Percentiles rank a stretch among this genome's conserved stretches.
phyloP scores from a whole-genome alignment of 306 rosid species.

The Argentina anserina region DNA sequence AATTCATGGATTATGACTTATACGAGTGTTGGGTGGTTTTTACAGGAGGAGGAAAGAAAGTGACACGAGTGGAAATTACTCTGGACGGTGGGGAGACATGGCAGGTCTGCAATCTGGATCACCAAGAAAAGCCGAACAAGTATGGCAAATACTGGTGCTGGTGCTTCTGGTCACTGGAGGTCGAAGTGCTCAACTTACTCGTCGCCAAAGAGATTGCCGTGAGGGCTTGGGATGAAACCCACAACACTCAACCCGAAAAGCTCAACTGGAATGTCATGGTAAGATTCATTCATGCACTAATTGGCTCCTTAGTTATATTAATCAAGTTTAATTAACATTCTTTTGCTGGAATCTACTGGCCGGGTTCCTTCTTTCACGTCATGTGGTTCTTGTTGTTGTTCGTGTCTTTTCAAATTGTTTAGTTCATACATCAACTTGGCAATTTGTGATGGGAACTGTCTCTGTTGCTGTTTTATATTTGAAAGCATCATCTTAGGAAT shows the following conservation, averaged over 20 bases:
- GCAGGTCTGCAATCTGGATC: conserved; percentile 56
- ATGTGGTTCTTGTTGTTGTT: background rate
- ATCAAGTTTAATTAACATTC: background rate
- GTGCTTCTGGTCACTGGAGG: conserved; percentile 89
- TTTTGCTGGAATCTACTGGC: background rate
- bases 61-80: conserved; percentile 85
- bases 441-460: background rate
- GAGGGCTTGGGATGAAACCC: conserved; percentile 85
- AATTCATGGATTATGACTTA: background rate
- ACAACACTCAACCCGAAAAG: conserved; percentile 80
- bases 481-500: background rate
- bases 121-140: conserved; percentile 61
- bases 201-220: conserved; percentile 70
- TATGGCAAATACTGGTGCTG: conserved; percentile 89
- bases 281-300: background rate
- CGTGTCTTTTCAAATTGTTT: background rate
- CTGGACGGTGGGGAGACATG: conserved; percentile 79
- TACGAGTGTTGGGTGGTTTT: background rate
- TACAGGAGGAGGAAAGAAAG: conserved; percentile 86
- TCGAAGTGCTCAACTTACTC: conserved; percentile 57
- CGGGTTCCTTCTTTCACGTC: conserved; percentile 1
- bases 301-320: background rate
- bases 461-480: background rate
- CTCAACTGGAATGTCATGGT: conserved; percentile 91
- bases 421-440: background rate